Base-by-base conservation (phyloP, 495 filamentous ascomycete genomes). In the Penicillium atrosanguineum region DNA sequence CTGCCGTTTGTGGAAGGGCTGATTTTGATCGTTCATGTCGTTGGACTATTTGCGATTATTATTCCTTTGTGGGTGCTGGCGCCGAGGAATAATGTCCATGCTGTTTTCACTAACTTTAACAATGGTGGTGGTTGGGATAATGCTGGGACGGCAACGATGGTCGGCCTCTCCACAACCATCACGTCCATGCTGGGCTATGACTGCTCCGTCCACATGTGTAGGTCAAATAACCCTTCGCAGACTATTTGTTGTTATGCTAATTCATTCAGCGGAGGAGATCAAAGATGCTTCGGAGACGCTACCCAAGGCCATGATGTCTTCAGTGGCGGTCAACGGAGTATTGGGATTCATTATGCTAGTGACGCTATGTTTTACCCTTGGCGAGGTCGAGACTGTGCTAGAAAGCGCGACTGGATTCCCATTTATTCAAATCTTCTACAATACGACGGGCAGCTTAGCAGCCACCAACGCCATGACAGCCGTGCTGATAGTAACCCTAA, bases 21-120 rank as follows among this genome's bases (percentile, higher is more conserved):
- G 16, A 79, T 85, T 42, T 62, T 88, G 26, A 70, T 85, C 14
- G 69, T 87, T 15, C 85, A 88, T 67, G 63, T 86, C 18, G 63
- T 80, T 16, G 83, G 82, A 1, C 78, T 88, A 44, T 83, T 88
- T 53, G 82, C 74, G 11, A 76, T 87, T 37, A 64, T 87, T 34
- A 79, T 87, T 18, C 78, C 82, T 0, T 62, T 88, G 15, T 76
- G 77, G 65, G 75, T 80, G 37, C 72, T 85, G 43, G 72, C 74
- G 9, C 75, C 77, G 6, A 72, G 71, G 16, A 68, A 71, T 19
- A 70, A 68, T 25, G 70, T 74, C 1, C 64, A 69, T 15, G 73
- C 67, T 19, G 78, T 85, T 19, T 81, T 85, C 53, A 75, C 76
- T 6, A 68, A 74, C 1, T 81, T 83, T 57, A 62, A 71, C 28